phyloP scores from a whole-genome alignment of 768 basidiomycete genomes.

The Amanita pseudoporphyria region DNA sequence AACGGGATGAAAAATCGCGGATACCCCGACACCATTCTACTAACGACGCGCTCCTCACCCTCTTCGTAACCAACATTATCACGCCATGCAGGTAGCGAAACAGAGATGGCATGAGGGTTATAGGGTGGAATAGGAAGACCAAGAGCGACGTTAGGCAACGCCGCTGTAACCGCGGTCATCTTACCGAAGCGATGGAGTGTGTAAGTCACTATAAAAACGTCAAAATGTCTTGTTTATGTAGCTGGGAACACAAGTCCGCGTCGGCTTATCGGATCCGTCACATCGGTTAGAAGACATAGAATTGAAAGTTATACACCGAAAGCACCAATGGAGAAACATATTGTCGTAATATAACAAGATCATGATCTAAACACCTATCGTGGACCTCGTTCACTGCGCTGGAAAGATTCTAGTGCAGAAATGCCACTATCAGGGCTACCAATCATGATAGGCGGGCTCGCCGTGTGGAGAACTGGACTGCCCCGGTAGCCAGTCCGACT shows the following conservation, averaged over 20 bases:
- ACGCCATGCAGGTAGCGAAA: conserved; percentile 88
- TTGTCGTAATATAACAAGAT: background rate
- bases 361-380: background rate
- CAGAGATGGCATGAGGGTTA: conserved; percentile 85
- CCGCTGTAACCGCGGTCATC: background rate
- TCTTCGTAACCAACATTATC: conserved; percentile 92
- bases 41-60: conserved; percentile 69
- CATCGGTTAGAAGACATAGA: too few relatives aligned
- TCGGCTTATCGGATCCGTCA: background rate
- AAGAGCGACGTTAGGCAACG: conserved; percentile 19
- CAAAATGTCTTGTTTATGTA: background rate
- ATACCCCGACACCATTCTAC: conserved; percentile 82
- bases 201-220: background rate
- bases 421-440: conserved; percentile 4
- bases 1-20: conserved; percentile 92
- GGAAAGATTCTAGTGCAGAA: background rate
- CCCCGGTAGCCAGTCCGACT: conserved; percentile 27
- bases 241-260: background rate
- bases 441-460: conserved; percentile 16
- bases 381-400: background rate
- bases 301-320: too few relatives aligned
- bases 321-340: background rate
- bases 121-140: conserved; percentile 54
- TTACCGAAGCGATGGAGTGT: background rate
- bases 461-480: conserved; percentile 24